These are phyloP conservation scores for Scheffersomyces insectosa DNA, from an alignment of 1,139 yeast species.

Conservation along the genomic window DNA sequence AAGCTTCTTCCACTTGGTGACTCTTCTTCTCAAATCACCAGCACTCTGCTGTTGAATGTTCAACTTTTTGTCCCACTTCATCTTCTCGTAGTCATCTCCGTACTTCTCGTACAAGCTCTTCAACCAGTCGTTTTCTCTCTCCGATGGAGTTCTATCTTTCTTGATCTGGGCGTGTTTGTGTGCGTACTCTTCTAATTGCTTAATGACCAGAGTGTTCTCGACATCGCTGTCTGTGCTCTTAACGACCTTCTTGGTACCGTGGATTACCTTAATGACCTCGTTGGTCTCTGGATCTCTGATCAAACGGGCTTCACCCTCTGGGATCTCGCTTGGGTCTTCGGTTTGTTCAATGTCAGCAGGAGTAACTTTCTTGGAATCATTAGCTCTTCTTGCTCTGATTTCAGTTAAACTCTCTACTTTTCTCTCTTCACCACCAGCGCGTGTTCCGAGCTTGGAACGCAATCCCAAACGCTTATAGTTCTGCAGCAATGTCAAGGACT, in stretches of 20 bases:
- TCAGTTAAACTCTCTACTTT: slow-evolving; percentile 43
- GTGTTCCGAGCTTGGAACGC: slow-evolving; percentile 59
- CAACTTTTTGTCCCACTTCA: slow-evolving; percentile 89
- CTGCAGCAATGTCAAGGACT: slow-evolving; percentile 74
- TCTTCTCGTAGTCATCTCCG: slow-evolving; percentile 84
- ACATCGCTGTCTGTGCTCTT: slow-evolving; percentile 24
- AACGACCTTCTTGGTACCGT: slow-evolving; percentile 57
- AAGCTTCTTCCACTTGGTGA: slow-evolving; percentile 63
- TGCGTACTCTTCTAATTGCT: slow-evolving; percentile 71
- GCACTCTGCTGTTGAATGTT: slow-evolving; percentile 81
- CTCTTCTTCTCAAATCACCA: slow-evolving; percentile 76
- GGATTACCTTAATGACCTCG: slow-evolving; percentile 65
- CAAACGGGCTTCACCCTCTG: slow-evolving; percentile 81
- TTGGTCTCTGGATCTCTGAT: slow-evolving; percentile 70
- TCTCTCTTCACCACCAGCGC: slow-evolving; percentile 69
- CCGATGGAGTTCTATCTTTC: slow-evolving; percentile 59
- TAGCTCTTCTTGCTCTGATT: slow-evolving; percentile 27
- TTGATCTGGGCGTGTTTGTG: slow-evolving; percentile 44
- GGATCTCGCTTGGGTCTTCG: slow-evolving; percentile 59
- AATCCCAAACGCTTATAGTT: slow-evolving; percentile 81
- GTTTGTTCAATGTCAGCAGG: slow-evolving; percentile 43
- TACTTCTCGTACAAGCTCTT: slow-evolving; percentile 64
- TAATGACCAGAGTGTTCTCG: slow-evolving; percentile 48
- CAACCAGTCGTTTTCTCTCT: slow-evolving; percentile 77
- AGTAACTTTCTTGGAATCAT: slow-evolving; percentile 25